Conservation (phyloP, 2,329 filamentous ascomycete species). For the Magnaporthiopsis poae region DNA sequence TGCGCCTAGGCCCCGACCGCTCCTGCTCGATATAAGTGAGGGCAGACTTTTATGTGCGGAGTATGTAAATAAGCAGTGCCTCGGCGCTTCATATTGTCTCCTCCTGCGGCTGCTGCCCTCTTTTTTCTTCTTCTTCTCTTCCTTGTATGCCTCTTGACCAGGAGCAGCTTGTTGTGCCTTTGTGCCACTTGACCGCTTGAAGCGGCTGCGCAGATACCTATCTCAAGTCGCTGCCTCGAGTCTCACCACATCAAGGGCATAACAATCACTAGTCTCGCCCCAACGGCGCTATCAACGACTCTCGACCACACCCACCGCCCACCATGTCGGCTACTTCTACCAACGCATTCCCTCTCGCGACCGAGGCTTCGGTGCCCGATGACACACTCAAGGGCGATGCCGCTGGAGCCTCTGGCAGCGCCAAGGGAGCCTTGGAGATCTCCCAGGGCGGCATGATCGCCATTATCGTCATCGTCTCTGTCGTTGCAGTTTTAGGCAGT, state of each 20-base stretch:
- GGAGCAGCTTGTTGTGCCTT: background rate
- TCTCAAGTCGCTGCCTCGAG: background rate
- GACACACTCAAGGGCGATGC: conserved; percentile 31
- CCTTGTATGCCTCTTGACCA: background rate
- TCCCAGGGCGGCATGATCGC: conserved; percentile 62
- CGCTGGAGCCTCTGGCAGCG: conserved; percentile 56
- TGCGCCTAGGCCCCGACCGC: background rate
- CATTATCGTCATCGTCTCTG: conserved; percentile 62
- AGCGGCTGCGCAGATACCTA: conserved; percentile 1
- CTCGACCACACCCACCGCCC: conserved; percentile 2
- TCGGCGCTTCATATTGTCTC: background rate
- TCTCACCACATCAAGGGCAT: conserved; percentile 1
- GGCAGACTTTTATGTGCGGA: background rate
- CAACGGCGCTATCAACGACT: background rate
- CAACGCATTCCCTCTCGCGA: conserved; percentile 33
- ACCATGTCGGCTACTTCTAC: conserved; percentile 29
- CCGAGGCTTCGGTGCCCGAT: conserved; percentile 27
- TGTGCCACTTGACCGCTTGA: conserved; percentile 4
- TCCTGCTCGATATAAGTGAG: background rate
- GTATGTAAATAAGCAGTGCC: background rate
- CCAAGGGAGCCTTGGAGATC: conserved; percentile 49
- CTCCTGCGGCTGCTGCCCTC: background rate
- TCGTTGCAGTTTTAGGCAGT: conserved; percentile 62
- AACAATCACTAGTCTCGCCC: background rate
- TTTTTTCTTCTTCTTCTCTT: background rate